A percentile compares a stretch with the other conserved stretches of the same genome.
Conservation (phyloP, 2,329 filamentous ascomycete genomes). For the Apiospora saccharicola region DNA sequence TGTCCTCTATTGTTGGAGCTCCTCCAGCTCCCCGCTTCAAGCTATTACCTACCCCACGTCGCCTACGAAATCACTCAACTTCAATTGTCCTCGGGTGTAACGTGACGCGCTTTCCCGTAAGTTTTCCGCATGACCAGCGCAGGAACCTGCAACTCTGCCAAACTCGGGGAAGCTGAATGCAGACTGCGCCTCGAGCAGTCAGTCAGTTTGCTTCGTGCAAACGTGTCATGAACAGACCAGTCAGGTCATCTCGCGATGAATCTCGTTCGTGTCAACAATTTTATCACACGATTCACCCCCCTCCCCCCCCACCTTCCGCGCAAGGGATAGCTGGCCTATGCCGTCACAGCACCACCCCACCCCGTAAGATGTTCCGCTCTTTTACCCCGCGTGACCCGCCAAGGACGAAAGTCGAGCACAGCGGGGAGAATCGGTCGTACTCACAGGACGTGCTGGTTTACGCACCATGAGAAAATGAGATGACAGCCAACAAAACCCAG, state of each 20-base stretch:
- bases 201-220: background rate
- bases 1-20: background rate
- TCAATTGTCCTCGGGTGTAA: conserved; percentile 2
- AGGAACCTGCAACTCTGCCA: background rate
- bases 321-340: background rate
- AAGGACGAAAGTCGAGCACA: background rate
- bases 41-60: conserved; percentile 11
- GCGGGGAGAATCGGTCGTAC: background rate
- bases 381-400: conserved; percentile 11
- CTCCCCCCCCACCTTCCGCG: too few species aligned
- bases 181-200: background rate
- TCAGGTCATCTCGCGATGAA: conserved; percentile 4
- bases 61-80: background rate
- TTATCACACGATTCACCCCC: background rate
- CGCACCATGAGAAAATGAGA: background rate
- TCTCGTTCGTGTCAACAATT: background rate
- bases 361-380: conserved; percentile 16
- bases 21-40: background rate
- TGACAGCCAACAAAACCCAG: background rate
- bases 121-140: background rate
- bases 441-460: background rate
- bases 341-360: conserved; percentile 18
- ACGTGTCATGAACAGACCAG: background rate
- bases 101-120: conserved; percentile 11
- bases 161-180: background rate